Evolutionary conservation across 208 protist genomes (phyloP), one percentile per base, ranked within the genome.

Genomic region (Trypanosoma conorhini): DNA sequence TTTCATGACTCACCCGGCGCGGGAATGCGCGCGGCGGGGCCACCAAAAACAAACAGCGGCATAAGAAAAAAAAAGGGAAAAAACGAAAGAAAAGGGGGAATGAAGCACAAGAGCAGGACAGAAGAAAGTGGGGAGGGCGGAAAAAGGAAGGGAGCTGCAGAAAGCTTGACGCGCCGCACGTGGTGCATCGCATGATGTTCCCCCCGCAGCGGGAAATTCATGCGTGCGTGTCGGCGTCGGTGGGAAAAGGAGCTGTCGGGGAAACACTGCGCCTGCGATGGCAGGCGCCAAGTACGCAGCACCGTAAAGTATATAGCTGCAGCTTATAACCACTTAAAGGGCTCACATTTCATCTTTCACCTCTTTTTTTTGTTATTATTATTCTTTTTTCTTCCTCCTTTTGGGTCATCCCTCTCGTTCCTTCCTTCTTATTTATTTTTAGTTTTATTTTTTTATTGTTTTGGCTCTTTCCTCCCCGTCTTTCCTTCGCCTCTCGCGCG

Each of bases 391-490:
- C 51, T 65, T 71, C 55, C 64, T 76, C 5, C 30, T 24, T 9
- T 60, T 72, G n/a, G n/a, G n/a, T n/a, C n/a, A n/a, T n/a, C n/a
- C n/a, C n/a, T 46, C 51, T 65, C 67, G 52, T 70, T 76, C 5
- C 30, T 24, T 9, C 48, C 65, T 40, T n/a, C 24, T 38, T 65
- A 1, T 3, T 55, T 35, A 24, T 30, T 31, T 15, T 55, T 1
- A 8, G 1, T 3, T 35, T 38, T 4, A 55, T 50, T 19, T 65
- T 38, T 65, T 26, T 65, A 8, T 24, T 65, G 51, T 54, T 15
- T 61, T 54, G 12, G 1, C 62, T 60, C 54, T 56, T 74, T 50
- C 64, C 48, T 51, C 35, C 42, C 48, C 52, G 46, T 52, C 54
- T 62, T 62, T 67, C 69, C 1, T 70, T 31, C 12, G 5, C 38